Base-by-base conservation (phyloP, 768 basidiomycete species). In the Coprinopsis cinerea region DNA sequence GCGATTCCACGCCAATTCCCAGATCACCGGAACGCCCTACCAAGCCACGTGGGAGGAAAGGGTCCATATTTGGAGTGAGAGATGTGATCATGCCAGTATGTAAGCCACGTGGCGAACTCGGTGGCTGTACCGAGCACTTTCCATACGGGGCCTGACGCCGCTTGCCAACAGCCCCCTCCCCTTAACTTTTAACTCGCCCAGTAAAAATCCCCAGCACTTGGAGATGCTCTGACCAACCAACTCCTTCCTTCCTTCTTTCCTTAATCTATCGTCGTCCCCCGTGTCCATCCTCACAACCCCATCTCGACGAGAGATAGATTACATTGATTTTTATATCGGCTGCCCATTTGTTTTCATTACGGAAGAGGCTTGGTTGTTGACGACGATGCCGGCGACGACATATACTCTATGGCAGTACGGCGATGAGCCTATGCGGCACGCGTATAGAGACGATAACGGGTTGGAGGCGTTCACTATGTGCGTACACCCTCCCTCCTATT, bases 381-480 rank as follows among this genome's bases (percentile, higher is more conserved):
- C n/a, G n/a, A n/a, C n/a, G n/a, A n/a, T n/a, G n/a, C 30, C 9
- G 30, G n/a, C 9, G 9, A 34, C 9, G 22, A 47, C 71, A 24
- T 75, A 77, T 54, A 64, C 77, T 23, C 76, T 88, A 44, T 68
- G 81, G 44, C 85, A 88, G 60, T 83, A 73, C 58, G 82, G 79
- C n/a, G 68, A 73, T 41, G 77, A 88, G 60, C 78, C 78, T 0
- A 79, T 83, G 64, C 74, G 71, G 37, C 76, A 78, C 47, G 66
- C 66, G 26, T 87, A 80, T 56, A 75, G 82, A 60, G 86, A 89
- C 62, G 61, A 75, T 9, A 82, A 86, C 54, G 74, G 76, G 27
- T 73, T 78, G 28, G 67, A 70, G 20, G 87, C 86, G 0, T 89
- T 87, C 62, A 77, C 82, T 1, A 63, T 88, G 86, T 88, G 61